Conservation (phyloP, 495 filamentous ascomycete genomes). For the Penicillium subrubescens region DNA sequence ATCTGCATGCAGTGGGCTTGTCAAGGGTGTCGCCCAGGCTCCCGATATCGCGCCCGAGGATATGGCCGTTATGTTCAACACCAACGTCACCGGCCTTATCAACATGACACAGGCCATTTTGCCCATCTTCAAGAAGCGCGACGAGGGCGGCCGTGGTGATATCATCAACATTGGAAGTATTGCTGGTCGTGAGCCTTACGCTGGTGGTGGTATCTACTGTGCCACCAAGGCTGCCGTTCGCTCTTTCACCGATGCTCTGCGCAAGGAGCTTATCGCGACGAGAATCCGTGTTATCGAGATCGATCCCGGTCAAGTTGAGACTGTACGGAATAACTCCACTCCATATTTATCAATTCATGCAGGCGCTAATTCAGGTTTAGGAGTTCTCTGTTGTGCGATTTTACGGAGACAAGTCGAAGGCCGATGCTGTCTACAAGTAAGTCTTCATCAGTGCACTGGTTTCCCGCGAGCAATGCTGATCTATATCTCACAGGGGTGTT, state of each 20-base stretch:
- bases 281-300: conserved; percentile 89
- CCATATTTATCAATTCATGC: not conserved
- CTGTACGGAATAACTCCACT: conserved; percentile 45
- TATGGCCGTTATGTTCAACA: conserved; percentile 84
- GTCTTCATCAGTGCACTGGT: conserved; percentile 28
- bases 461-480: not conserved
- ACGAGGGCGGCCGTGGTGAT: conserved; percentile 80
- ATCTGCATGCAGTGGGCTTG: conserved; percentile 63
- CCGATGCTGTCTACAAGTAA: conserved; percentile 93
- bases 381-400: conserved; percentile 96
- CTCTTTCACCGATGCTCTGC: conserved; percentile 83
- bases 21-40: conserved; percentile 84
- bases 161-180: conserved; percentile 98
- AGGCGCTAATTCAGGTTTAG: conserved; percentile 35
- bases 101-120: conserved; percentile 96
- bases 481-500: conserved; percentile 56
- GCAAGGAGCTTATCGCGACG: conserved; percentile 85
- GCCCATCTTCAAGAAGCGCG: conserved; percentile 77
- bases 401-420: conserved; percentile 88
- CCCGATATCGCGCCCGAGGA: conserved; percentile 82
- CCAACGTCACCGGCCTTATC: conserved; percentile 93
- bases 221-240: conserved; percentile 93
- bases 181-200: conserved; percentile 87
- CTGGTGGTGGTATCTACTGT: conserved; percentile 93
- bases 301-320: conserved; percentile 97